Evolutionary conservation across 306 rosid species (phyloP).

Genomic region (Neltuma alba): DNA sequence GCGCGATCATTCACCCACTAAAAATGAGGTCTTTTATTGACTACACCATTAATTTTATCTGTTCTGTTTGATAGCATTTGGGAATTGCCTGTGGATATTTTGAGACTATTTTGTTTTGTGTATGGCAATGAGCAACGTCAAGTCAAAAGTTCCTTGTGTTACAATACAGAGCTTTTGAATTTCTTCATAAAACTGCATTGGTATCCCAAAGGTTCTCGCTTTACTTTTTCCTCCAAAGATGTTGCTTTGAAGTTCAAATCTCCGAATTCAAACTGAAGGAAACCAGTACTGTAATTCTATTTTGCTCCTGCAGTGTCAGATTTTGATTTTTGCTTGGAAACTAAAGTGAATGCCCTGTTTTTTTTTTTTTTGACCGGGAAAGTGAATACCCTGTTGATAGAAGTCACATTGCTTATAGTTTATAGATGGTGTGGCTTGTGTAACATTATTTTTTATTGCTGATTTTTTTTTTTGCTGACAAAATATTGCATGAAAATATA

Average conservation of each 20-base stretch:
- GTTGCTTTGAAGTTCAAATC: conserved; percentile 21
- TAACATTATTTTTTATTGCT: too few species aligned
- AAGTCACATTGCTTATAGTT: too few species aligned
- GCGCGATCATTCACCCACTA: too few species aligned
- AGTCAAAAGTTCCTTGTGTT: not conserved
- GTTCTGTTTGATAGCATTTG: not conserved
- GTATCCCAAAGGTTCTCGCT: not conserved
- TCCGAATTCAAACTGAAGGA: conserved; percentile 1
- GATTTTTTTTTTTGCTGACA: too few species aligned
- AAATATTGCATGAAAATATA: too few species aligned
- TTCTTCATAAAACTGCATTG: not conserved
- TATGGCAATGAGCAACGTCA: not conserved
- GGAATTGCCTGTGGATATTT: not conserved
- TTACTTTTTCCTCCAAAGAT: conserved; percentile 1
- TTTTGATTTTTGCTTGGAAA: not conserved
- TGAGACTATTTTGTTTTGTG: not conserved
- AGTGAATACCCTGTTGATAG: too few species aligned
- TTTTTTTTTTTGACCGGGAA: too few species aligned
- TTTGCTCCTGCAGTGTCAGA: not conserved
- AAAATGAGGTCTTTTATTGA: not conserved
- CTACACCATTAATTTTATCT: not conserved
- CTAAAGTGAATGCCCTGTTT: not conserved
- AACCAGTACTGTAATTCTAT: not conserved
- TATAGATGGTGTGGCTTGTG: too few species aligned
- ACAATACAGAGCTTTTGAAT: not conserved